A percentile compares a stretch with the other conserved stretches of the same genome.
phyloP scores from a whole-genome alignment of 352 stramenopile species.

The Phytopythium vexans region DNA sequence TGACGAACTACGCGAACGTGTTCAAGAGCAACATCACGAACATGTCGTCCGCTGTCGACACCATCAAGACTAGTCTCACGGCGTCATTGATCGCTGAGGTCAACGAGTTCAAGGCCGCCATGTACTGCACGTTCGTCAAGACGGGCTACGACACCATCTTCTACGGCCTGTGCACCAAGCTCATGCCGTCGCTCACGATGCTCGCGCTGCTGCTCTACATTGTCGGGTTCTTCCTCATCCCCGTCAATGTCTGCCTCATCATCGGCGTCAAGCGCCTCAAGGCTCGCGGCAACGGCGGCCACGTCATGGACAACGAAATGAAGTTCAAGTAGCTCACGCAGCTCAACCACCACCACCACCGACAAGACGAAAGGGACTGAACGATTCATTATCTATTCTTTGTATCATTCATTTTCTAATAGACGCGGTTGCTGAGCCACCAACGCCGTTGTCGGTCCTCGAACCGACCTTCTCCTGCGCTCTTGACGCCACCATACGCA shows the following conservation, averaged over 20 bases:
- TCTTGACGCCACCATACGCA: no score
- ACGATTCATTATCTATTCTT: no score
- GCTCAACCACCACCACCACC: no score
- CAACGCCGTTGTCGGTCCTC: no score
- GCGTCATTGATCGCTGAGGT: constrained; percentile 50
- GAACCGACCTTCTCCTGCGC: no score
- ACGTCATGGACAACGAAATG: constrained; percentile 59
- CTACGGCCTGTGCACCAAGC: constrained; percentile 44
- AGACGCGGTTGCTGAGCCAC: no score
- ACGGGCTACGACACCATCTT: constrained; percentile 49
- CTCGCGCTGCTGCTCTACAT: constrained; percentile 76
- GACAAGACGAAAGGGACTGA: no score
- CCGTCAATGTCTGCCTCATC: constrained; percentile 67
- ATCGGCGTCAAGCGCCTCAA: constrained; percentile 62
- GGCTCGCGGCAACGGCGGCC: constrained; percentile 35
- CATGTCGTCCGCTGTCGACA: constrained; percentile 33
- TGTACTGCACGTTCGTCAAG: constrained; percentile 63
- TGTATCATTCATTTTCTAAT: no score
- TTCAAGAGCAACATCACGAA: constrained; percentile 46
- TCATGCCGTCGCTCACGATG: constrained; percentile 70
- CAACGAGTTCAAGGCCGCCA: constrained; percentile 44
- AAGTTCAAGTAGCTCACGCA: constrained; percentile 43
- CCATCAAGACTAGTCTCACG: constrained; percentile 40
- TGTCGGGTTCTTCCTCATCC: constrained; percentile 58
- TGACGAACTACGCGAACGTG: constrained; percentile 21